These are phyloP conservation scores for Saturnispora silvae DNA, from an alignment of 805 yeast genomes.

Conservation along the genomic window DNA sequence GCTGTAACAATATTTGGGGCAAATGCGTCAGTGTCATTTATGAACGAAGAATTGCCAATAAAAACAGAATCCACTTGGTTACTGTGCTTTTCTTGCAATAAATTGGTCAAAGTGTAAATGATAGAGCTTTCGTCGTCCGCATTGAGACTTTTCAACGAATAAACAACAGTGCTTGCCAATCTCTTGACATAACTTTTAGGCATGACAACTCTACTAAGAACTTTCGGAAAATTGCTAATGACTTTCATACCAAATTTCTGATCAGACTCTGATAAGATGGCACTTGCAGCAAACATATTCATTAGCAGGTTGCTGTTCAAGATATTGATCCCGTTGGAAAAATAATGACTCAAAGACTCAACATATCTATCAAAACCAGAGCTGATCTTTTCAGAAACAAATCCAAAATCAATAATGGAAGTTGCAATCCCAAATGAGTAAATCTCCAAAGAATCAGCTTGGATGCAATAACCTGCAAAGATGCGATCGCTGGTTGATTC, in stretches of 20 bases:
- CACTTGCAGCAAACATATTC: slow-evolving; percentile 28
- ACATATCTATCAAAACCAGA: slow-evolving; percentile 31
- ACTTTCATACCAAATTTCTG: slow-evolving; percentile 32
- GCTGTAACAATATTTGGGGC: slow-evolving; percentile 63
- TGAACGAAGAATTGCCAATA: slow-evolving; percentile 10
- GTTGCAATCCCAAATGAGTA: slow-evolving; percentile 44
- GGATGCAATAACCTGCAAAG: slow-evolving; percentile 16
- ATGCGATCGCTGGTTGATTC: slow-evolving; percentile 21
- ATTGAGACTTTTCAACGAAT: slow-evolving; percentile 55
- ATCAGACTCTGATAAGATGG: slow-evolving; percentile 25
- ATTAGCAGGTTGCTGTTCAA: slow-evolving; percentile 36
- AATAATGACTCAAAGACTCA: slow-evolving; percentile 26
- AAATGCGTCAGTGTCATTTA: slow-evolving; percentile 25
- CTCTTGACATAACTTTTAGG: slow-evolving; percentile 35
- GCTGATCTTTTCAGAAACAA: slow-evolving; percentile 36
- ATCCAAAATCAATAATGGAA: slow-evolving; percentile 34
- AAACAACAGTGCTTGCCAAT: slow-evolving; percentile 49
- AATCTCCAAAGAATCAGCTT: slow-evolving; percentile 40
- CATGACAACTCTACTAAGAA: slow-evolving; percentile 47
- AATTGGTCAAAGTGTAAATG: slow-evolving; percentile 72
- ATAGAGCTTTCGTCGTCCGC: slow-evolving; percentile 79
- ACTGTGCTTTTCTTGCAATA: slow-evolving; percentile 35
- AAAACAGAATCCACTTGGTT: slow-evolving; percentile 9
- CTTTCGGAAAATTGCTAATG: slow-evolving; percentile 31
- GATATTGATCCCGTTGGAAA: slow-evolving; percentile 41